Conservation (phyloP, 129 eudicot genomes). For the Pittosporum tobira region DNA sequence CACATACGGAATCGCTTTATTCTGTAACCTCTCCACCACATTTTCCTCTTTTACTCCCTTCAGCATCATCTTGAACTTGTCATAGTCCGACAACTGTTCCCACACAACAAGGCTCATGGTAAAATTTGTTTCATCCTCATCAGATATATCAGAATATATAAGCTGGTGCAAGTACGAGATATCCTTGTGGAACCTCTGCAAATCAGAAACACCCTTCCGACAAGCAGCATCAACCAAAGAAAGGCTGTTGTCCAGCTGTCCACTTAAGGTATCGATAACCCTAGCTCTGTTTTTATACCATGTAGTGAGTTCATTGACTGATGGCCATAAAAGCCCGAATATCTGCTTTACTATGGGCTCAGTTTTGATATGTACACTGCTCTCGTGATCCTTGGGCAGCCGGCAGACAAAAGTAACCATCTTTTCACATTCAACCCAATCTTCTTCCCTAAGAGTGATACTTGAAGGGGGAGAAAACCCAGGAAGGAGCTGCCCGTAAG, state of each 20-base stretch:
- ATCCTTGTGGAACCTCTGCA: conserved; percentile 58
- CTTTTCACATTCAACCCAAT: conserved; percentile 88
- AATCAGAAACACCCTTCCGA: conserved; percentile 56
- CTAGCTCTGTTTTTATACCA: conserved; percentile 91
- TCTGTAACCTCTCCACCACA: conserved; percentile 44
- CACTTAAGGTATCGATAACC: conserved; percentile 76
- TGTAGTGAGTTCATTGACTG: conserved; percentile 41
- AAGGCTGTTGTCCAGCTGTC: conserved; percentile 79
- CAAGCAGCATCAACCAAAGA: conserved; percentile 69
- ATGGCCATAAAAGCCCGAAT: conserved; percentile 62
- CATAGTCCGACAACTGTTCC: conserved; percentile 79
- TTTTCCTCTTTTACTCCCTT: conserved; percentile 67
- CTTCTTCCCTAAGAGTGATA: conserved; percentile 61
- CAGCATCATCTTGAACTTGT: conserved; percentile 73
- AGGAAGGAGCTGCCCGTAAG: conserved; percentile 88
- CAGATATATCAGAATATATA: conserved; percentile 48
- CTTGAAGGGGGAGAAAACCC: conserved; percentile 56
- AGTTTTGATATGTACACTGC: conserved; percentile 43
- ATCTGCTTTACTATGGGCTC: conserved; percentile 57
- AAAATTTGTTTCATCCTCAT: conserved; percentile 41
- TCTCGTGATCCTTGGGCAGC: conserved; percentile 37
- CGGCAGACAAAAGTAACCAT: conserved; percentile 38
- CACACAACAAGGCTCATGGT: conserved; percentile 59
- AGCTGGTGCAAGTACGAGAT: conserved; percentile 68
- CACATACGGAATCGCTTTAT: conserved; percentile 77